These are phyloP conservation scores for Rhizopogon rudus DNA, from an alignment of 768 basidiomycete species.

Conservation along the genomic window DNA sequence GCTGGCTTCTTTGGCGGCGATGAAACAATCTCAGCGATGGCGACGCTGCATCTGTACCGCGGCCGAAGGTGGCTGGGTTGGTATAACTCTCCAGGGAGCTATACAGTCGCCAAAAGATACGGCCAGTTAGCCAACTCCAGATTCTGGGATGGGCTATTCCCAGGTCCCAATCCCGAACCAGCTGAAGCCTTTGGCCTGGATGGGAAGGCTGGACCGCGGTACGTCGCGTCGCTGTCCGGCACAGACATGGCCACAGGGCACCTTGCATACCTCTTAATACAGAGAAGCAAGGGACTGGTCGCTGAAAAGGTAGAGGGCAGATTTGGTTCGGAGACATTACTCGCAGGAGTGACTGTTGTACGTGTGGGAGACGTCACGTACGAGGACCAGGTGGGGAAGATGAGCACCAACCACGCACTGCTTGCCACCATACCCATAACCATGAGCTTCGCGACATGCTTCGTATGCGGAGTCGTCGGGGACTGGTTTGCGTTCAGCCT, in stretches of 20 bases:
- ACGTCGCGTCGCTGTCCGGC: slow-evolving; percentile 22
- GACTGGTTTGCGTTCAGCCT: slow-evolving; percentile 29
- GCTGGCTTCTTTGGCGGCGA: slow-evolving; percentile 34
- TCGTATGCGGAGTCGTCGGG: slow-evolving; percentile 16
- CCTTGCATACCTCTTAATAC: slow-evolving; percentile 22
- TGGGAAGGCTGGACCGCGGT: slow-evolving; percentile 23
- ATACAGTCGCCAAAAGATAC: slow-evolving; percentile 27
- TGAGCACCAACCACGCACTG: slow-evolving; percentile 3
- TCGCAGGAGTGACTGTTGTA: slow-evolving; percentile 16
- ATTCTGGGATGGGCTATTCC: slow-evolving; percentile 29
- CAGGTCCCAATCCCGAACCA: slow-evolving; percentile 22
- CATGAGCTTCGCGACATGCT: slow-evolving; percentile 17
- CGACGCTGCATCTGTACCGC: slow-evolving; percentile 26
- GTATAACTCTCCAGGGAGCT: slow-evolving; percentile 34
- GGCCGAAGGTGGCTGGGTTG: slow-evolving; percentile 30
- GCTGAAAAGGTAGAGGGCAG: slow-evolving; percentile 5
- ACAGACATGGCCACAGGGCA: slow-evolving; percentile 25
- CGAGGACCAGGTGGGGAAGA: slow-evolving; percentile 6
- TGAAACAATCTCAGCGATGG: slow-evolving; percentile 33
- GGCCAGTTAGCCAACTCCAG: slow-evolving; percentile 22
- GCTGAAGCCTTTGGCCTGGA: slow-evolving; percentile 24
- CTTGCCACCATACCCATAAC: slow-evolving; percentile 21
- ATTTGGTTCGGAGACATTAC: slow-evolving; percentile 7
- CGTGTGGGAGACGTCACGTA: slow-evolving; percentile 18
- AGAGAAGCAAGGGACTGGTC: slow-evolving; percentile 7